Percentiles rank a stretch among this genome's conserved stretches.
These are phyloP conservation scores for Penicillium sp. DNA, from an alignment of 2,329 filamentous ascomycete species.

Conservation along the genomic window DNA sequence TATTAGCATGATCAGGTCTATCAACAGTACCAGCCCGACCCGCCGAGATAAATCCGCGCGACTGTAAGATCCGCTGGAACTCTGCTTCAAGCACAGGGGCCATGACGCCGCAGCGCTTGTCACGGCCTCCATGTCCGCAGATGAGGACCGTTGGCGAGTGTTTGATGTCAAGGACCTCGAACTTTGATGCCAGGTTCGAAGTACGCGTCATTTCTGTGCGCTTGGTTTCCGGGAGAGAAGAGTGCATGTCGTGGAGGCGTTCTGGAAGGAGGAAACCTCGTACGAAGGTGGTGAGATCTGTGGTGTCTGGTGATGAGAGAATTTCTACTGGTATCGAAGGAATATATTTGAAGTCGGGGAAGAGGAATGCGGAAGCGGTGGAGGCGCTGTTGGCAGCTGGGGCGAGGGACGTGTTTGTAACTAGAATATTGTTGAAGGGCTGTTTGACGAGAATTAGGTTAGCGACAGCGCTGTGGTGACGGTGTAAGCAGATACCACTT, in stretches of 20 bases:
- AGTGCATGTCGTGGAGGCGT: slow-evolving; percentile 34
- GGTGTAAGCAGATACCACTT: slow-evolving; percentile 9
- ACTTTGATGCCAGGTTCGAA: slow-evolving; percentile 47
- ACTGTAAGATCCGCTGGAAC: slow-evolving; percentile 55
- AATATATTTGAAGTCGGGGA: slow-evolving; percentile 81
- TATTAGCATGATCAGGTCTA: slow-evolving; percentile 34
- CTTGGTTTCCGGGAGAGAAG: slow-evolving; percentile 29
- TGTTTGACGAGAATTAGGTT: slow-evolving; percentile 36
- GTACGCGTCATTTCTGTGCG: slow-evolving; percentile 45
- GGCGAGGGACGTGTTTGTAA: slow-evolving; percentile 73
- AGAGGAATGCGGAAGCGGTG: slow-evolving; percentile 64
- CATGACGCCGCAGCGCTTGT: slow-evolving; percentile 76
- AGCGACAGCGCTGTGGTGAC: neutral
- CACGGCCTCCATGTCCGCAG: slow-evolving; percentile 81
- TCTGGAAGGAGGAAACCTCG: slow-evolving; percentile 42
- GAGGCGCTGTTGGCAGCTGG: slow-evolving; percentile 42
- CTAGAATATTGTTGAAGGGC: slow-evolving; percentile 79
- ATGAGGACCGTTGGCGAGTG: slow-evolving; percentile 63
- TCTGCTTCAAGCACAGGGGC: slow-evolving; percentile 70
- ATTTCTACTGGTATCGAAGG: slow-evolving; percentile 65
- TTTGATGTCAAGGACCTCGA: slow-evolving; percentile 65
- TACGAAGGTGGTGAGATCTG: slow-evolving; percentile 45
- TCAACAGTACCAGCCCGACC: slow-evolving; percentile 26
- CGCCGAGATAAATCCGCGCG: slow-evolving; percentile 30
- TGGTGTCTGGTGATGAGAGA: slow-evolving; percentile 38